A percentile compares a stretch with the other conserved stretches of the same genome.
phyloP scores from a whole-genome alignment of 441 rosid species.

The Francoa sonchifolia region DNA sequence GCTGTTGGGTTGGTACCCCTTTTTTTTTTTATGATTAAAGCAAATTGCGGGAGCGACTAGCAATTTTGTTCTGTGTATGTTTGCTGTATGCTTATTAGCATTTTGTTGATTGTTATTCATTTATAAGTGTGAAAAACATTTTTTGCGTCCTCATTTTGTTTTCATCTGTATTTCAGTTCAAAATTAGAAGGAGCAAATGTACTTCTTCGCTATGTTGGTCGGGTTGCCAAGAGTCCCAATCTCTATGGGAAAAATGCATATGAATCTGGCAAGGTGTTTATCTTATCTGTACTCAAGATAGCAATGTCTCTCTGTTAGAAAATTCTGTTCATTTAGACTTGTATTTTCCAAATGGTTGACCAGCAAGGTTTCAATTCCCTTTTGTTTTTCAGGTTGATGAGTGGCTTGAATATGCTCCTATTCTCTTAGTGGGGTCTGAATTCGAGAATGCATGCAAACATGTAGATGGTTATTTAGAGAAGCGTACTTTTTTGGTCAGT shows the following conservation, averaged over 20 bases:
- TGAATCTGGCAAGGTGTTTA: constrained; percentile 49
- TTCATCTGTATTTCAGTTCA: constrained; percentile 17
- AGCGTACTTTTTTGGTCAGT: constrained; percentile 51
- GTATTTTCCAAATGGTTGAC: neutral
- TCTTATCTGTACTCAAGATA: neutral
- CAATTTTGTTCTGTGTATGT: no score
- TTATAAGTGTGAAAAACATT: neutral
- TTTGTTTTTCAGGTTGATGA: constrained; percentile 50
- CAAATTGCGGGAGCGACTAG: no score
- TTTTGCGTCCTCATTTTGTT: neutral
- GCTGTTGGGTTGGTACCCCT: no score
- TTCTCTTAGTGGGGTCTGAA: constrained; percentile 64
- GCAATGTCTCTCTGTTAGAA: neutral
- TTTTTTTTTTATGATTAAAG: no score
- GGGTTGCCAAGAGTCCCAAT: constrained; percentile 25
- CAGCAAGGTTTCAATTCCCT: neutral
- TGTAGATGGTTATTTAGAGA: constrained; percentile 38
- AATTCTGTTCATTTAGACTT: neutral
- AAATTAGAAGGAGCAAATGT: constrained; percentile 42
- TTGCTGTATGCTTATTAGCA: no score
- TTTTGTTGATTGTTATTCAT: neutral
- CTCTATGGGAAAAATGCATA: constrained; percentile 40
- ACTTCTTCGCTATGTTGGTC: constrained; percentile 55
- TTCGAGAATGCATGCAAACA: constrained; percentile 65
- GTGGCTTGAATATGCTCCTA: constrained; percentile 61